These are phyloP conservation scores for Salix caprea DNA, from an alignment of 345 rosid species.

Conservation along the genomic window DNA sequence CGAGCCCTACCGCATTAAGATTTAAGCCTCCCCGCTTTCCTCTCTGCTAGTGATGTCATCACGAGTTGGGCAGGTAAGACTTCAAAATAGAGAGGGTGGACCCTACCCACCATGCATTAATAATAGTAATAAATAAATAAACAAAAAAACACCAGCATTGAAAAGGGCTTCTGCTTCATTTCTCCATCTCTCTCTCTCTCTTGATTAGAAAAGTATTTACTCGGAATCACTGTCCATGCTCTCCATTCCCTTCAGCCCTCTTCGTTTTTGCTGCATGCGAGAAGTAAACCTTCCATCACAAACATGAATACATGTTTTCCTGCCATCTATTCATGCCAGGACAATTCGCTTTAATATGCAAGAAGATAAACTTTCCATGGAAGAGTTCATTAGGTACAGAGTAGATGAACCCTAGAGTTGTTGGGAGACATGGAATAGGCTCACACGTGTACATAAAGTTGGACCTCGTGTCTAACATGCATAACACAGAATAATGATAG, in stretches of 20 bases:
- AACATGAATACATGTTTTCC: background rate
- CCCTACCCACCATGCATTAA: background rate
- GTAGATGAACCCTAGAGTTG: background rate
- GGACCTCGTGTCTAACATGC: constrained; percentile 9
- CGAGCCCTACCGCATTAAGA: background rate
- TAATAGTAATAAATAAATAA: background rate
- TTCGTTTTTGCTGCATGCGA: constrained; percentile 46
- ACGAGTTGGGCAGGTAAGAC: background rate
- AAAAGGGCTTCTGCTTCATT: background rate
- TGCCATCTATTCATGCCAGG: background rate
- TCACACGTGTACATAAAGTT: background rate
- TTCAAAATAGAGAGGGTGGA: background rate
- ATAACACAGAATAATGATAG: background rate
- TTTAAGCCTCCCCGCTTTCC: background rate
- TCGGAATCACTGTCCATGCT: constrained; percentile 62
- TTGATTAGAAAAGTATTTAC: constrained; percentile 3
- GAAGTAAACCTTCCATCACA: background rate
- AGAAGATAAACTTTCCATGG: background rate
- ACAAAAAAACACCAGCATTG: background rate
- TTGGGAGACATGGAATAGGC: background rate
- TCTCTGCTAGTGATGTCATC: background rate
- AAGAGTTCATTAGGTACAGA: background rate
- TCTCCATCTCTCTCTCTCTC: background rate
- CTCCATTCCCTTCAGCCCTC: constrained; percentile 69
- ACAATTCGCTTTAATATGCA: background rate